Evolutionary conservation across 495 filamentous ascomycete genomes (phyloP).

Genomic region (Penicillium herquei): DNA sequence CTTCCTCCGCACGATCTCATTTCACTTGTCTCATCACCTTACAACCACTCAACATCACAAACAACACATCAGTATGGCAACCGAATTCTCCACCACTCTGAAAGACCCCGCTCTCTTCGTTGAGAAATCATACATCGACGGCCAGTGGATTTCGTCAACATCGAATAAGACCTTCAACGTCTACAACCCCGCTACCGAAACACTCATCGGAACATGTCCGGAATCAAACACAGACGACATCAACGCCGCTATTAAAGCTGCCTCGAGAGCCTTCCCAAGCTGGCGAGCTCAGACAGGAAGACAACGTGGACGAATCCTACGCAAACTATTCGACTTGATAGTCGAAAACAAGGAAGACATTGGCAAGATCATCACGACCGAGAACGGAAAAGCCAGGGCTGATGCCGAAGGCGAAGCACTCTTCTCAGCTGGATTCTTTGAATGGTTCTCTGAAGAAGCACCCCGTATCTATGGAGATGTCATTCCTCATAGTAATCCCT

Average conservation of each 20-base stretch:
- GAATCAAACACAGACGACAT: conserved; percentile 51
- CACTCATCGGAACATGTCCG: conserved; percentile 67
- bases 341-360: conserved; percentile 69
- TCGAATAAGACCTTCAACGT: conserved; percentile 72
- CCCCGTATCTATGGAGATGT: conserved; percentile 69
- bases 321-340: conserved; percentile 54
- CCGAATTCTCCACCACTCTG: conserved; percentile 32
- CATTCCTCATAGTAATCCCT: conserved; percentile 48
- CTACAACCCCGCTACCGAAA: conserved; percentile 66
- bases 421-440: conserved; percentile 76
- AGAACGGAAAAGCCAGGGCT: conserved; percentile 72
- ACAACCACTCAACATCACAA: no score
- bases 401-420: conserved; percentile 73
- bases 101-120: conserved; percentile 74
- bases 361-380: conserved; percentile 55
- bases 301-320: conserved; percentile 56
- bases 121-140: conserved; percentile 69
- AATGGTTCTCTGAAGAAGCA: conserved; percentile 81
- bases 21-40: no score
- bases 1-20: no score
- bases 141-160: conserved; percentile 65
- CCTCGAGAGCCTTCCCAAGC: conserved; percentile 62
- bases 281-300: conserved; percentile 68
- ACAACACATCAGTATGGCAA: no score
- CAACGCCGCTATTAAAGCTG: conserved; percentile 59